These are phyloP conservation scores for Candida montana DNA, from an alignment of 805 yeast genomes.

Conservation along the genomic window DNA sequence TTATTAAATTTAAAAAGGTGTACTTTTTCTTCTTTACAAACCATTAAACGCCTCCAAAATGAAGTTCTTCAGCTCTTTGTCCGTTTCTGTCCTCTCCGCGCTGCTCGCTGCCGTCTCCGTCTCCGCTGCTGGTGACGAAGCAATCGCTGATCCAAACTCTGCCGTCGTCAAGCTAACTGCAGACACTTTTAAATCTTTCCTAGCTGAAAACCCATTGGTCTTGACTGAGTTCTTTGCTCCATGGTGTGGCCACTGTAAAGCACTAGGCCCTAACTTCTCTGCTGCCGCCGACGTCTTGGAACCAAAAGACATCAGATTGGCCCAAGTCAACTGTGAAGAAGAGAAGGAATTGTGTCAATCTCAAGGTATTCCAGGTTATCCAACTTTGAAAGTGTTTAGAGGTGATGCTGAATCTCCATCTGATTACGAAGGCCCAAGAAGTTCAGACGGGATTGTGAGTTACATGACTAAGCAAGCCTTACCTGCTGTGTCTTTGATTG, in stretches of 20 bases:
- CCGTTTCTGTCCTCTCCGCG: constrained; percentile 34
- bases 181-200: constrained; percentile 58
- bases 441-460: constrained; percentile 67
- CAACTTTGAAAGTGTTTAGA: constrained; percentile 75
- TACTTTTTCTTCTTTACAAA: not conserved
- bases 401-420: constrained; percentile 36
- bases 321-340: constrained; percentile 82
- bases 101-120: constrained; percentile 33
- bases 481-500: constrained; percentile 62
- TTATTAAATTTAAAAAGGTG: not conserved
- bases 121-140: constrained; percentile 45
- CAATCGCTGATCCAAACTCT: constrained; percentile 74
- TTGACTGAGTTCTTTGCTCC: constrained; percentile 89
- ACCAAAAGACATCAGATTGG: constrained; percentile 61
- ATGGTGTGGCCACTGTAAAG: constrained; percentile 98
- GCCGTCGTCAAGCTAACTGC: constrained; percentile 79
- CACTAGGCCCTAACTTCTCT: constrained; percentile 73
- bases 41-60: constrained; percentile 19
- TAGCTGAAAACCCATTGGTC: constrained; percentile 70
- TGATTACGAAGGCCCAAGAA: constrained; percentile 84
- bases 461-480: constrained; percentile 77
- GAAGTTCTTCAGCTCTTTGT: constrained; percentile 33
- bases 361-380: constrained; percentile 74
- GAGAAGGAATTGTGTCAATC: constrained; percentile 65
- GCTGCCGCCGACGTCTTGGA: constrained; percentile 64